Conservation (phyloP, 202 grass and related monocot species). For the Setaria viridis region DNA sequence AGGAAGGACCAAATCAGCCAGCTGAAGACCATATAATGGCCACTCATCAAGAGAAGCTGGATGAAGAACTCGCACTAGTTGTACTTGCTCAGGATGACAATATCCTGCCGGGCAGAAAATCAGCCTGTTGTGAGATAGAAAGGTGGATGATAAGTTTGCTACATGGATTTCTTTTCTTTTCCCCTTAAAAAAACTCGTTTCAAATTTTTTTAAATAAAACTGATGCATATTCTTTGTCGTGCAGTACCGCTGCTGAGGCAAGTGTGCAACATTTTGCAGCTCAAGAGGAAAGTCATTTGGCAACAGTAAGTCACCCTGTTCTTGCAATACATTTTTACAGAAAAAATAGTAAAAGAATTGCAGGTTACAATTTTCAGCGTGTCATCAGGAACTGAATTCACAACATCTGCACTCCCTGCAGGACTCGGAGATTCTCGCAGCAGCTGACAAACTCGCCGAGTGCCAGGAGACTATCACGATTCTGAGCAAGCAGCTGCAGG, state of each 20-base stretch:
- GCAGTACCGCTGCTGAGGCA: constrained; percentile 41
- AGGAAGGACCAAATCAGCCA: constrained; percentile 14
- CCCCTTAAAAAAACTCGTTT: not conserved
- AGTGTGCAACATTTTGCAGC: not conserved
- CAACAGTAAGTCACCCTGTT: constrained; percentile 53
- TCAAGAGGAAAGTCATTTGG: constrained; percentile 42
- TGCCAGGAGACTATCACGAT: constrained; percentile 83
- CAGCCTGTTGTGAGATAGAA: constrained; percentile 40
- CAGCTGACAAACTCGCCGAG: constrained; percentile 78
- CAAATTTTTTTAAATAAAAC: not conserved
- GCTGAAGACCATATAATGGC: not conserved
- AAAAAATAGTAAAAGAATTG: not conserved
- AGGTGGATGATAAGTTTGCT: constrained; percentile 45
- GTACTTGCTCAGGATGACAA: not conserved
- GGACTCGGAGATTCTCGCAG: constrained; percentile 64
- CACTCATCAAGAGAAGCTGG: constrained; percentile 33
- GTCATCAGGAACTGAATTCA: not conserved
- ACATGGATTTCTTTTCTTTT: not conserved
- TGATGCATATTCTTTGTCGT: constrained; percentile 1
- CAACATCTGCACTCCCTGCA: constrained; percentile 32
- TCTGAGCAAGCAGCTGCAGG: constrained; percentile 70
- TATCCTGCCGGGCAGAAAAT: constrained; percentile 38
- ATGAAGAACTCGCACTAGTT: constrained; percentile 18
- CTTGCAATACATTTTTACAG: constrained; percentile 1
- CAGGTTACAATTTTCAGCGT: not conserved